Conservation (phyloP, 352 stramenopile species). For the Pythium rhizo-oryzae region DNA sequence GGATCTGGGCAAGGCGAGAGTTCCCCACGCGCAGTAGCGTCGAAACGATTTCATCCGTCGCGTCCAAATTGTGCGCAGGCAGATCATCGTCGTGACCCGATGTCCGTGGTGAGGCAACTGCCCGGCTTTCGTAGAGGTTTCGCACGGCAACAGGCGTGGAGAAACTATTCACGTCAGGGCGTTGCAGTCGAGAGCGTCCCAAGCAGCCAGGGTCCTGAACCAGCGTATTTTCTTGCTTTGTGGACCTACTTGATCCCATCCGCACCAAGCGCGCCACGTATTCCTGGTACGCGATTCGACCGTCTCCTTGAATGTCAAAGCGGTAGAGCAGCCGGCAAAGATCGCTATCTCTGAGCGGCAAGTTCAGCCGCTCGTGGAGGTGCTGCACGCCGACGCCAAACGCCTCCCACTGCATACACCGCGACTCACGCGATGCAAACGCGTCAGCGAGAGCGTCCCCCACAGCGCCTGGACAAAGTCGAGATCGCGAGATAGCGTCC, state of each 20-base stretch:
- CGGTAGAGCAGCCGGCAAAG: neutral
- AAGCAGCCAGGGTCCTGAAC: neutral
- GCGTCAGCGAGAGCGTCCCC: neutral
- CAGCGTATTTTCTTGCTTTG: neutral
- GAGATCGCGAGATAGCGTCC: neutral
- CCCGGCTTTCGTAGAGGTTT: neutral
- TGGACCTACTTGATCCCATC: neutral
- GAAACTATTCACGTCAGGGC: conserved; percentile 9
- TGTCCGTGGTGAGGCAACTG: neutral
- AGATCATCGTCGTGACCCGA: no score
- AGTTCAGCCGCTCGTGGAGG: neutral
- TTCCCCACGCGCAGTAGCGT: conserved; percentile 4
- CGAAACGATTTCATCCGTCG: neutral
- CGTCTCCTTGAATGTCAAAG: neutral
- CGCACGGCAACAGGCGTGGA: conserved; percentile 14
- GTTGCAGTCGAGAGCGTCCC: neutral
- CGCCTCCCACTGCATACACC: neutral
- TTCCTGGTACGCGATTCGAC: neutral
- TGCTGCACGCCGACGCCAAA: neutral
- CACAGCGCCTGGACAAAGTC: neutral
- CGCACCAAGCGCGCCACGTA: neutral
- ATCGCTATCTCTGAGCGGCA: neutral
- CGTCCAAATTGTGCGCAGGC: neutral
- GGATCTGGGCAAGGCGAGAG: conserved; percentile 14
- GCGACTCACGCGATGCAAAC: neutral